Evolutionary conservation across 1,284 basidiomycete species (phyloP).

Genomic region (Phellopilus nigrolimitatus): DNA sequence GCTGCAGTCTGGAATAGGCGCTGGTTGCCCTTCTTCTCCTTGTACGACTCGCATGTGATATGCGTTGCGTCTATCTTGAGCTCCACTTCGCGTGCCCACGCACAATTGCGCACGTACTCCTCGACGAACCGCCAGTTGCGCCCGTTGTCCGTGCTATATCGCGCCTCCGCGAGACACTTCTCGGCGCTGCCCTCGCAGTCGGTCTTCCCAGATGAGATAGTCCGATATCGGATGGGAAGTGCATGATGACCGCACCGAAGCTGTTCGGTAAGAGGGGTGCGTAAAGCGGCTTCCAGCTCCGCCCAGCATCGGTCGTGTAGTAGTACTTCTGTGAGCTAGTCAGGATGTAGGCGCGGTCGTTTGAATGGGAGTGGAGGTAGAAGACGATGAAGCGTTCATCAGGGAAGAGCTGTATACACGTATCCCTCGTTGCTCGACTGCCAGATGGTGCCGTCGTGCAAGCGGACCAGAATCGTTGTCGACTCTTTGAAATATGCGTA

Average conservation of each 20-base stretch:
- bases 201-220: conserved; percentile 77
- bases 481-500: conserved; percentile 83
- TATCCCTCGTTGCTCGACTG: conserved; percentile 95
- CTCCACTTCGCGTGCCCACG: conserved; percentile 83
- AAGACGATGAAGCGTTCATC: conserved; percentile 73
- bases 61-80: conserved; percentile 78
- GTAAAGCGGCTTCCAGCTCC: conserved; percentile 58
- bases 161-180: conserved; percentile 69
- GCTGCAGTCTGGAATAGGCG: conserved; percentile 42
- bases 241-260: conserved; percentile 74
- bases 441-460: conserved; percentile 78
- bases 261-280: conserved; percentile 75
- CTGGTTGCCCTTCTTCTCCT: conserved; percentile 81
- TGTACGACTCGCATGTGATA: conserved; percentile 91
- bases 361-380: conserved; percentile 77
- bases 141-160: conserved; percentile 77
- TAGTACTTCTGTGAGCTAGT: conserved; percentile 63
- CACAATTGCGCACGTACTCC: conserved; percentile 84
- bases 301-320: conserved; percentile 82
- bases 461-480: conserved; percentile 79
- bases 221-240: conserved; percentile 89
- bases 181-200: conserved; percentile 48
- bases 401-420: conserved; percentile 70
- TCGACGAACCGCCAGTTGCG: conserved; percentile 76
- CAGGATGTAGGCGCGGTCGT: conserved; percentile 87